Percentiles rank a stretch among this genome's conserved stretches.
phyloP scores from a whole-genome alignment of 2,329 filamentous ascomycete species.

The Claviceps spartinae region DNA sequence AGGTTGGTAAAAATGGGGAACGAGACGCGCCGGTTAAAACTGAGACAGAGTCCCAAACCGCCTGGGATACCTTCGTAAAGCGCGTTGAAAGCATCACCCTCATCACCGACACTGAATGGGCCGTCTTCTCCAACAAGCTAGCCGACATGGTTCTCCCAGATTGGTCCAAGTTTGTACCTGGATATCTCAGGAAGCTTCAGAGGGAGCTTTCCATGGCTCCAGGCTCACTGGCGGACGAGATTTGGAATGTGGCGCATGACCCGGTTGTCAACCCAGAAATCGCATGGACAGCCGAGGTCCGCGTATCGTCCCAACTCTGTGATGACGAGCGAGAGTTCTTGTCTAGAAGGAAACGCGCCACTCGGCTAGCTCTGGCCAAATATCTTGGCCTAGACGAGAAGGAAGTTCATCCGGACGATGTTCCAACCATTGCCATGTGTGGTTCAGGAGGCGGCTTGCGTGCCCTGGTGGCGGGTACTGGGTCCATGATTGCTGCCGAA shows the following conservation, averaged over 20 bases:
- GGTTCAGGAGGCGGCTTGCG: slow-evolving; percentile 85
- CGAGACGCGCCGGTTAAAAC: slow-evolving; percentile 8
- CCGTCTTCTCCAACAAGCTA: slow-evolving; percentile 41
- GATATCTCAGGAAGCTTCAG: slow-evolving; percentile 69
- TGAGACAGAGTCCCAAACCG: slow-evolving; percentile 19
- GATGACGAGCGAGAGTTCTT: slow-evolving; percentile 69
- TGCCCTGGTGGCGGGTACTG: slow-evolving; percentile 79
- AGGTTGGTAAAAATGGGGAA: slow-evolving; percentile 6
- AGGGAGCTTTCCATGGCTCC: slow-evolving; percentile 76
- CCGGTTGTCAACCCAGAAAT: slow-evolving; percentile 79
- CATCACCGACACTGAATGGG: slow-evolving; percentile 42
- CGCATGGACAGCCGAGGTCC: slow-evolving; percentile 62
- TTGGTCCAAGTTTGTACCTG: slow-evolving; percentile 68
- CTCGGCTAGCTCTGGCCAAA: slow-evolving; percentile 59
- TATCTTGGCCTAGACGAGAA: slow-evolving; percentile 69
- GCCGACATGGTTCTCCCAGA: slow-evolving; percentile 64
- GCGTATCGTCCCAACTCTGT: slow-evolving; percentile 71
- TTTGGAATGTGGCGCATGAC: slow-evolving; percentile 86
- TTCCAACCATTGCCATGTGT: slow-evolving; percentile 86
- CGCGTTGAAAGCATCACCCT: slow-evolving; percentile 40
- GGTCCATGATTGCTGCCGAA: slow-evolving; percentile 70
- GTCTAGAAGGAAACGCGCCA: slow-evolving; percentile 51
- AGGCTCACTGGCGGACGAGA: slow-evolving; percentile 79
- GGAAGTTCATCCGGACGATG: slow-evolving; percentile 83
- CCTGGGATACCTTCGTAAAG: slow-evolving; percentile 35